These are phyloP conservation scores for Trifolium subterraneum DNA, from an alignment of 306 rosid species.

Conservation along the genomic window DNA sequence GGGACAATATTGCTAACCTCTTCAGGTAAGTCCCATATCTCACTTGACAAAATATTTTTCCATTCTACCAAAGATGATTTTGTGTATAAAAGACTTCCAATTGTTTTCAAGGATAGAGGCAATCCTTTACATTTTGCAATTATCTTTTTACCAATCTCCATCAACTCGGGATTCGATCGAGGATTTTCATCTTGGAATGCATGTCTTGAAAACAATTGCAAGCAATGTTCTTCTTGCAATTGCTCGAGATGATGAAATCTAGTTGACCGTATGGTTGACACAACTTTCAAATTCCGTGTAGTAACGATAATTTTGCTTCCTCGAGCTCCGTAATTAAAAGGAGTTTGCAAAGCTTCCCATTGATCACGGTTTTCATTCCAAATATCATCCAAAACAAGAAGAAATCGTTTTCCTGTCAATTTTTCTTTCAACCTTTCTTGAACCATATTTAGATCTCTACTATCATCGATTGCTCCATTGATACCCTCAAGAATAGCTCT, in stretches of 20 bases:
- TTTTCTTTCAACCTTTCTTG: background rate
- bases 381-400: slow-evolving; percentile 40
- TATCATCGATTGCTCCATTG: background rate
- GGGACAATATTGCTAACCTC: background rate
- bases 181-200: background rate
- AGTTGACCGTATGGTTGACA: background rate
- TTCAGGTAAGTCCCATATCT: background rate
- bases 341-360: background rate
- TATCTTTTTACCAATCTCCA: background rate
- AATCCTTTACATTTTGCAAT: background rate
- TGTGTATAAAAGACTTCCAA: background rate
- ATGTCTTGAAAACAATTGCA: background rate
- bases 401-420: background rate
- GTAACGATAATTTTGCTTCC: slow-evolving; percentile 9
- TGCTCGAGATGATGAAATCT: background rate
- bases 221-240: background rate
- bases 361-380: background rate
- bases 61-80: background rate
- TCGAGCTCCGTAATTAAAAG: slow-evolving; percentile 6
- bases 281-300: background rate
- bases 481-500: background rate
- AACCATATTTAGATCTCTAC: background rate
- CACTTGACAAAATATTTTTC: background rate
- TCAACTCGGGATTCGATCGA: background rate
- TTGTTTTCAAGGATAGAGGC: background rate